Evolutionary conservation across 2,329 filamentous ascomycete genomes (phyloP).

Genomic region (Stagonosporopsis tanaceti): DNA sequence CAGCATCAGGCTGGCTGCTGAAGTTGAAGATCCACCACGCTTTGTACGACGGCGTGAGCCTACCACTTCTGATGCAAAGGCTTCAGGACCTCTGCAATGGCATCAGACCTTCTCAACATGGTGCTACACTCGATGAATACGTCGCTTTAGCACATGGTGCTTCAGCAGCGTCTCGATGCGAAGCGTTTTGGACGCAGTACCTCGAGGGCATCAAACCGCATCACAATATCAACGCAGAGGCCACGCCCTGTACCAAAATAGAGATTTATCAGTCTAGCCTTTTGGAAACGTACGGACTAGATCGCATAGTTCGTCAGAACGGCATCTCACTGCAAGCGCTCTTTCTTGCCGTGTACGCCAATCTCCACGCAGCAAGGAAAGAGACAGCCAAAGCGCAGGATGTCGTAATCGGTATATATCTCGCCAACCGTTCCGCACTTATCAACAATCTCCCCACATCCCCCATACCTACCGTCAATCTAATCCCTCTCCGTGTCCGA

Average conservation of each 20-base stretch:
- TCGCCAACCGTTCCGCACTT: constrained; percentile 74
- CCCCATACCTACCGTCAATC: constrained; percentile 76
- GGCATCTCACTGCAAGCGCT: constrained; percentile 76
- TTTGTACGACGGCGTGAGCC: constrained; percentile 84
- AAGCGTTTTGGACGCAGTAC: constrained; percentile 62
- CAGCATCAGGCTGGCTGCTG: constrained; percentile 44
- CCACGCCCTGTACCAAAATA: constrained; percentile 39
- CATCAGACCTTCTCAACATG: constrained; percentile 19
- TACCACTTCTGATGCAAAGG: constrained; percentile 68
- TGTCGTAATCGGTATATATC: constrained; percentile 78
- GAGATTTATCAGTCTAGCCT: constrained; percentile 61
- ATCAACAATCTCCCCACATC: constrained; percentile 60
- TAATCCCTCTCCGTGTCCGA: constrained; percentile 74
- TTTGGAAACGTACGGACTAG: constrained; percentile 53
- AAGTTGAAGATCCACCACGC: constrained; percentile 77
- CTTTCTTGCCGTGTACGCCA: constrained; percentile 76
- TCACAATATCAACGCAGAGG: constrained; percentile 30
- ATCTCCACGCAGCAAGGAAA: constrained; percentile 53
- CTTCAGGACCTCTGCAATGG: constrained; percentile 57
- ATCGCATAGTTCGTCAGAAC: constrained; percentile 51
- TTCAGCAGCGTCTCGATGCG: constrained; percentile 32
- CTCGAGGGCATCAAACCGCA: constrained; percentile 37
- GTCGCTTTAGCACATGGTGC: constrained; percentile 37
- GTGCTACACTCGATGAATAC: constrained; percentile 52
- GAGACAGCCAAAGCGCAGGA: constrained; percentile 38